Percentiles rank a stretch among this genome's conserved stretches.
Conservation (phyloP, 2,329 filamentous ascomycete genomes). For the Curvularia sp. region DNA sequence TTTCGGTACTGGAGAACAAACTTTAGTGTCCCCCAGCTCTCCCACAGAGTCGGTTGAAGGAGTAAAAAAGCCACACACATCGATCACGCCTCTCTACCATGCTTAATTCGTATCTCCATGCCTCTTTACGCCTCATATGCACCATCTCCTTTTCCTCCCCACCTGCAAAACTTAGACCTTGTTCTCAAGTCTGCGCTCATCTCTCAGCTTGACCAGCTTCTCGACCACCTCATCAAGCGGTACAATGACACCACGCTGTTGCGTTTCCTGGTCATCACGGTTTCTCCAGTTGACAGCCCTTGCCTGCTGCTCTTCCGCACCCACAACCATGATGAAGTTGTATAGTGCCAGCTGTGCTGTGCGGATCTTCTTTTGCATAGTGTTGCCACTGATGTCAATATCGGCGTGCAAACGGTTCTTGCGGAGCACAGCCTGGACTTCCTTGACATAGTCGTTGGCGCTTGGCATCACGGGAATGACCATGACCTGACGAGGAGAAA, state of each 20-base stretch:
- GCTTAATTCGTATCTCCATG: constrained; percentile 15
- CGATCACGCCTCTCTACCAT: background rate
- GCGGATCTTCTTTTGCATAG: constrained; percentile 88
- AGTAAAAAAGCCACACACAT: background rate
- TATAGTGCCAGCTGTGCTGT: constrained; percentile 81
- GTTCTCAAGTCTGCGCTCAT: constrained; percentile 52
- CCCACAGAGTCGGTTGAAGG: background rate
- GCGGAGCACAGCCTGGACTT: constrained; percentile 73
- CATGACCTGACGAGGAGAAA: constrained; percentile 81
- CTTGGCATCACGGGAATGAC: constrained; percentile 79
- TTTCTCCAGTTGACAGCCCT: constrained; percentile 69
- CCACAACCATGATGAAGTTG: constrained; percentile 80
- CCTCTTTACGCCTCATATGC: constrained; percentile 15
- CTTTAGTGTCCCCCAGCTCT: background rate
- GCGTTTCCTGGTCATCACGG: constrained; percentile 67
- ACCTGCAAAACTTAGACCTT: constrained; percentile 22
- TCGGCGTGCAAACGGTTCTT: constrained; percentile 73
- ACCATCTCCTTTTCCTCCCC: background rate
- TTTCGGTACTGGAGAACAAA: background rate
- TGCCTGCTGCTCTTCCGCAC: constrained; percentile 66
- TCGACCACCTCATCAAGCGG: constrained; percentile 65
- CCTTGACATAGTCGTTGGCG: constrained; percentile 73
- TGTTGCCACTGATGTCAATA: constrained; percentile 76
- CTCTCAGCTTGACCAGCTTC: constrained; percentile 58
- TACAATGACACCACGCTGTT: constrained; percentile 67